phyloP scores from a whole-genome alignment of 1,139 yeast species.

The Yamadazyma aaseri region DNA sequence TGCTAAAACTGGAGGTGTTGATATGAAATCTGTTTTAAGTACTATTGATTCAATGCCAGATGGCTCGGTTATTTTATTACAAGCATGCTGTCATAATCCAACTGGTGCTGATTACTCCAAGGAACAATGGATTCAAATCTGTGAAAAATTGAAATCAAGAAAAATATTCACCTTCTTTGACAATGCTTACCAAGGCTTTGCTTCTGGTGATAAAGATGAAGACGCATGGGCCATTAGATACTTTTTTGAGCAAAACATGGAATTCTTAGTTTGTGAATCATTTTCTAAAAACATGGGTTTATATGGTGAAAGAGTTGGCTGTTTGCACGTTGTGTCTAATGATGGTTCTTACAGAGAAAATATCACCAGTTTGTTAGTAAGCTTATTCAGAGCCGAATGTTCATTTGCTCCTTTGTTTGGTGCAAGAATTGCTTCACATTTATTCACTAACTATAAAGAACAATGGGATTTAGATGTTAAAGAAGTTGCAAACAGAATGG shows the following conservation, averaged over 20 bases:
- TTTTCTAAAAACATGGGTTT: slow-evolving; percentile 48
- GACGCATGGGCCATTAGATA: slow-evolving; percentile 32
- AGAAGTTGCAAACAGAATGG: slow-evolving; percentile 29
- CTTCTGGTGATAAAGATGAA: slow-evolving; percentile 47
- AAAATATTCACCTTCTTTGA: slow-evolving; percentile 76
- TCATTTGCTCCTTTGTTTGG: slow-evolving; percentile 51
- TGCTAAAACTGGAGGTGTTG: slow-evolving; percentile 25
- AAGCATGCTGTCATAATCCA: slow-evolving; percentile 97
- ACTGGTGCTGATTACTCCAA: slow-evolving; percentile 87
- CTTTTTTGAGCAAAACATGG: slow-evolving; percentile 22
- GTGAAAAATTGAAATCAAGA: slow-evolving; percentile 54
- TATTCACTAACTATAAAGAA: slow-evolving; percentile 22
- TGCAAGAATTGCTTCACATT: slow-evolving; percentile 37
- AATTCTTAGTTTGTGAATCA: slow-evolving; percentile 40
- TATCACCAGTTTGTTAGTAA: slow-evolving; percentile 27
- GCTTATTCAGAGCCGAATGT: slow-evolving; percentile 36
- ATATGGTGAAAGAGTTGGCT: slow-evolving; percentile 45
- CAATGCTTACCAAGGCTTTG: slow-evolving; percentile 93
- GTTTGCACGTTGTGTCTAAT: slow-evolving; percentile 36
- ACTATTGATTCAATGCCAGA: slow-evolving; percentile 31
- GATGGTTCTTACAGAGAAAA: slow-evolving; percentile 20
- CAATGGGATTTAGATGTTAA: slow-evolving; percentile 38
- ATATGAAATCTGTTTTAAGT: slow-evolving; percentile 26
- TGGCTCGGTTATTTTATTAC: slow-evolving; percentile 53
- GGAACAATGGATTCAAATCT: slow-evolving; percentile 76